Evolutionary conservation across 2,329 filamentous ascomycete genomes (phyloP).

Genomic region (Colletotrichum australisinense): DNA sequence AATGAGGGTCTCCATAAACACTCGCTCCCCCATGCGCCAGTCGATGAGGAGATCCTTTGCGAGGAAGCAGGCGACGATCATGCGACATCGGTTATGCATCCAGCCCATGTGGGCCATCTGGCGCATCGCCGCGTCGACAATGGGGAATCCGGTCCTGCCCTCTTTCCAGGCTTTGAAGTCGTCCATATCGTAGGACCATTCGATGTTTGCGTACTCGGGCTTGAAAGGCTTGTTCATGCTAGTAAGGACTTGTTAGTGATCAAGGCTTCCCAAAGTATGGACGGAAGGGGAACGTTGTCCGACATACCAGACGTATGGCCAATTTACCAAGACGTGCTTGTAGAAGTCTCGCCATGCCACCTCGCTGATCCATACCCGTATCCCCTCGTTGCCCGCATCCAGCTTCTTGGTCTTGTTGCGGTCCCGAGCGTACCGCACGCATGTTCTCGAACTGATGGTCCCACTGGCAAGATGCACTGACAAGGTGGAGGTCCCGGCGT

Average conservation of each 20-base stretch:
- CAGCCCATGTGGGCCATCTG: slow-evolving; percentile 76
- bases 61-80: slow-evolving; percentile 86
- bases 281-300: neutral
- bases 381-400: slow-evolving; percentile 73
- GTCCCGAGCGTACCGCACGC: slow-evolving; percentile 71
- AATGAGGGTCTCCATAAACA: slow-evolving; percentile 84
- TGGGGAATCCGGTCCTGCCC: slow-evolving; percentile 82
- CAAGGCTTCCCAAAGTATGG: neutral
- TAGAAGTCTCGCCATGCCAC: slow-evolving; percentile 92
- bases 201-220: slow-evolving; percentile 83
- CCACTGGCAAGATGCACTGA: slow-evolving; percentile 79
- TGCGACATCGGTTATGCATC: slow-evolving; percentile 88
- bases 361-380: slow-evolving; percentile 82
- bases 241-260: slow-evolving; percentile 10
- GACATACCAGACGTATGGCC: slow-evolving; percentile 82
- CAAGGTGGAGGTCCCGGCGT: slow-evolving; percentile 72
- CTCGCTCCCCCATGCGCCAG: slow-evolving; percentile 84
- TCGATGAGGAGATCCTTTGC: slow-evolving; percentile 84
- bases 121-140: slow-evolving; percentile 89
- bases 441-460: slow-evolving; percentile 75
- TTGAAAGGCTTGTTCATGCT: slow-evolving; percentile 76
- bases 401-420: slow-evolving; percentile 73
- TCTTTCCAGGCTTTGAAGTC: slow-evolving; percentile 80
- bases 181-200: slow-evolving; percentile 80
- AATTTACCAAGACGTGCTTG: slow-evolving; percentile 84